phyloP scores from a whole-genome alignment of 2,329 filamentous ascomycete species.

The Verruconis gallopava region DNA sequence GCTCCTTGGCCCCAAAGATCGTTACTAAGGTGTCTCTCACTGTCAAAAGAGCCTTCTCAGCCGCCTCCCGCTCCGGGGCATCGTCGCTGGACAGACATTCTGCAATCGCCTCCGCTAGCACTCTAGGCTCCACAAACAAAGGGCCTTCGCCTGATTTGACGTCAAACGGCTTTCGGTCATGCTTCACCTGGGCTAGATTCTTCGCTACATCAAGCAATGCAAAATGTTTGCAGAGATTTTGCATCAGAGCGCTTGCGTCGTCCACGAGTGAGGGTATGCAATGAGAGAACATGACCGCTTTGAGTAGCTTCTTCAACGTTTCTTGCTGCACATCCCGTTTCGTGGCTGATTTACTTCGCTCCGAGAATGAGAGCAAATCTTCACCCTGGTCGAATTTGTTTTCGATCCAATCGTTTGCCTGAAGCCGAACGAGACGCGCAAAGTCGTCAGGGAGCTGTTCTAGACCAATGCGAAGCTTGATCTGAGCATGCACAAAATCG shows the following conservation, averaged over 20 bases:
- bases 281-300: slow-evolving; percentile 74
- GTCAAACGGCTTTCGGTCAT: slow-evolving; percentile 66
- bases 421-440: slow-evolving; percentile 67
- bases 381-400: slow-evolving; percentile 60
- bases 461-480: slow-evolving; percentile 80
- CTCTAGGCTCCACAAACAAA: slow-evolving; percentile 71
- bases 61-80: slow-evolving; percentile 65
- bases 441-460: slow-evolving; percentile 86
- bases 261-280: slow-evolving; percentile 70
- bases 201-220: slow-evolving; percentile 79
- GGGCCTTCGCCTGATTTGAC: slow-evolving; percentile 77
- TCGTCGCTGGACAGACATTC: slow-evolving; percentile 84
- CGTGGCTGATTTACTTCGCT: slow-evolving; percentile 67
- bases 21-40: slow-evolving; percentile 63
- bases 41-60: slow-evolving; percentile 62
- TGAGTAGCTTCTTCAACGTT: slow-evolving; percentile 72
- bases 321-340: slow-evolving; percentile 81
- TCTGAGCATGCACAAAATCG: slow-evolving; percentile 71
- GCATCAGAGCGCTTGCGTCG: slow-evolving; percentile 61
- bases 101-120: slow-evolving; percentile 79
- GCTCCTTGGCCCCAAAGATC: slow-evolving; percentile 63
- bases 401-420: slow-evolving; percentile 72
- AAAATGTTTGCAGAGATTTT: slow-evolving; percentile 78
- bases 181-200: slow-evolving; percentile 69
- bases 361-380: slow-evolving; percentile 58